A percentile compares a stretch with the other conserved stretches of the same genome.
These are phyloP conservation scores for Gremmenia infestans DNA, from an alignment of 2,329 filamentous ascomycete species.

Conservation along the genomic window DNA sequence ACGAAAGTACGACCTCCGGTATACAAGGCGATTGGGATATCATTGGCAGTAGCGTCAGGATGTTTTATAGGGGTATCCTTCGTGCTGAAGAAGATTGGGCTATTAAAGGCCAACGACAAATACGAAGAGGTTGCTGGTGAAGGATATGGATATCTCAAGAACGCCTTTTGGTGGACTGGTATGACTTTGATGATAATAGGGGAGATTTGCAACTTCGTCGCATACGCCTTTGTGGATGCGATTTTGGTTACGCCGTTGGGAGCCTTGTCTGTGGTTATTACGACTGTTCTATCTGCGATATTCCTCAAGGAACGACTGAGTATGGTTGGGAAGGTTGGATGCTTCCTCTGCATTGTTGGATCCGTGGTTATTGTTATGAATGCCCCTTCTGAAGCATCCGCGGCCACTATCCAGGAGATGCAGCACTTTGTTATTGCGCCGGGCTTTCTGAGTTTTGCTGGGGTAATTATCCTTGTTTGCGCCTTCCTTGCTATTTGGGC, in stretches of 20 bases:
- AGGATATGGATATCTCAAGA: constrained; percentile 96
- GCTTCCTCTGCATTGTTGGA: constrained; percentile 90
- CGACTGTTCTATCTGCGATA: constrained; percentile 84
- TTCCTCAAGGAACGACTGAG: constrained; percentile 94
- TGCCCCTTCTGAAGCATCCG: constrained; percentile 79
- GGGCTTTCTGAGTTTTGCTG: constrained; percentile 79
- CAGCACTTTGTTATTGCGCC: constrained; percentile 79
- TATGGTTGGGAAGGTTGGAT: constrained; percentile 93
- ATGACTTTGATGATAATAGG: constrained; percentile 97
- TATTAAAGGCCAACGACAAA: constrained; percentile 90
- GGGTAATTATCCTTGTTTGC: constrained; percentile 73
- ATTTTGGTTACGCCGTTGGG: constrained; percentile 92
- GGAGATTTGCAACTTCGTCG: constrained; percentile 95
- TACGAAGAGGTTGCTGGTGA: constrained; percentile 95
- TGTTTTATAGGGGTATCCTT: constrained; percentile 93
- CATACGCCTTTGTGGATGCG: constrained; percentile 94
- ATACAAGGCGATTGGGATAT: constrained; percentile 85
- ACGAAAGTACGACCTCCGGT: constrained; percentile 27
- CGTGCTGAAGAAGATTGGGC: constrained; percentile 88
- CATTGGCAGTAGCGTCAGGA: constrained; percentile 80
- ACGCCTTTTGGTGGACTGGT: constrained; percentile 88
- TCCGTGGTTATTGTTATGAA: constrained; percentile 94
- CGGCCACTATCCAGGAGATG: constrained; percentile 87
- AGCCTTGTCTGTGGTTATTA: constrained; percentile 87
- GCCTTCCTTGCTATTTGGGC: constrained; percentile 70